A percentile compares a stretch with the other conserved stretches of the same genome.
These are phyloP conservation scores for Cryphonectria nitschkei DNA, from an alignment of 2,329 filamentous ascomycete genomes.

Conservation along the genomic window DNA sequence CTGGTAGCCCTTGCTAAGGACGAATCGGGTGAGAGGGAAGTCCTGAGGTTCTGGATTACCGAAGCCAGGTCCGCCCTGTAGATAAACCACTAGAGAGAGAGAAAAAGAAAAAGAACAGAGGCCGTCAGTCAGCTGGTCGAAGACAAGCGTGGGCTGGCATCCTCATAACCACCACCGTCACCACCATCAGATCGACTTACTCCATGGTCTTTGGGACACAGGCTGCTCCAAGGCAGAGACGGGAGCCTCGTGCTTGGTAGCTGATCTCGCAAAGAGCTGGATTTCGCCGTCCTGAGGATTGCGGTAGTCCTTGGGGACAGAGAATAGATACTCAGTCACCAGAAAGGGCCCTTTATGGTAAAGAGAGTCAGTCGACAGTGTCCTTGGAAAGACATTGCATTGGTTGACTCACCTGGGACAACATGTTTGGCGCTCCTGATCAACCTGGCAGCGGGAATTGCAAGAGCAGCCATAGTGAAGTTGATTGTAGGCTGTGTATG, in stretches of 20 bases:
- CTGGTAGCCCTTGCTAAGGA: slow-evolving; percentile 82
- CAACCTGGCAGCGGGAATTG: slow-evolving; percentile 22
- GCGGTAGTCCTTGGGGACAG: slow-evolving; percentile 80
- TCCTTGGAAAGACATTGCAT: background rate
- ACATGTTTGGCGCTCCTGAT: slow-evolving; percentile 21
- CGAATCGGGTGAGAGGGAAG: slow-evolving; percentile 68
- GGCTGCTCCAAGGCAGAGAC: slow-evolving; percentile 51
- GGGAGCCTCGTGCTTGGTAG: slow-evolving; percentile 66
- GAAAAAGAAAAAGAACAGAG: too few species aligned
- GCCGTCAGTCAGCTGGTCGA: background rate
- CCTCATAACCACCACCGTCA: background rate
- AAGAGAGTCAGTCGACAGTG: background rate
- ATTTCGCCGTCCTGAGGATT: slow-evolving; percentile 64
- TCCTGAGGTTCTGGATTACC: slow-evolving; percentile 77
- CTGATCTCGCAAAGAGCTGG: slow-evolving; percentile 77
- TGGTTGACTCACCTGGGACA: slow-evolving; percentile 21
- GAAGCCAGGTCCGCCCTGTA: slow-evolving; percentile 86
- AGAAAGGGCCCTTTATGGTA: slow-evolving; percentile 66
- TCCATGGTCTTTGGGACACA: slow-evolving; percentile 26
- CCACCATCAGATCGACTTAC: background rate
- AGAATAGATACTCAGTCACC: slow-evolving; percentile 83
- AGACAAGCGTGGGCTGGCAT: background rate
- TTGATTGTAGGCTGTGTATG: background rate
- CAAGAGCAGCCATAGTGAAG: slow-evolving; percentile 19
- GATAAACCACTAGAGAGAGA: slow-evolving; percentile 59